Evolutionary conservation across 2,329 filamentous ascomycete species (phyloP), one percentile per base, ranked within the genome.

Genomic region (Hymenoscyphus salicellus): DNA sequence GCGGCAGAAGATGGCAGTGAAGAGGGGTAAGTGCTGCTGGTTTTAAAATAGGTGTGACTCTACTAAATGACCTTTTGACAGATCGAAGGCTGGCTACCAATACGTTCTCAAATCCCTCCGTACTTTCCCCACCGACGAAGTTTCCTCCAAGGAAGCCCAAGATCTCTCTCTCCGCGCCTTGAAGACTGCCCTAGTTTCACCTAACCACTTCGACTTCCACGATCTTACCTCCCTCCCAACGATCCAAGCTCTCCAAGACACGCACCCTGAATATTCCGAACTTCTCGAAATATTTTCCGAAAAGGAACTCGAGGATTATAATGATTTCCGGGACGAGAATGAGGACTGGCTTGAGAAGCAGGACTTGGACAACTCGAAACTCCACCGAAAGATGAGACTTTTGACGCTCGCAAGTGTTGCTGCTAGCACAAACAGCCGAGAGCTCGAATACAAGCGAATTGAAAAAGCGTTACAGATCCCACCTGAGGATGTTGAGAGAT

Each of bases 341-440:
- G 86, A 91, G 69, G 90, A 89, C 68, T 97, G 92, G 81, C 81
- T 98, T 66, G 89, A 93, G 78, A 84, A 89, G 74, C 86, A 92
- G 75, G 85, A 86, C 69, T 84, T 89, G 58, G 89, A 96, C 75
- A 84, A 85, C 73, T 85, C 86, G 61, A 87, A 86, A 68, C 86
- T 98, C 71, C 88, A 93, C 83, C 92, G 90, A 78, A 99, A 99
- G 84, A 97, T 98, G 85, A 92, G 95, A 72, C 87, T 99, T 56
- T 86, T 99, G 65, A 98, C 95, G 16, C 90, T 99, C 71, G 90
- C 94, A 70, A 94, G 90, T 70, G 84, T 98, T 70, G 93, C 94
- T 23, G 92, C 94, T 43, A 88, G 90, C 71, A 90, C 90, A 26
- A 89, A 90, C 66, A 91, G 87, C 74, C 91, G 94, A 74, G 92